A percentile compares a stretch with the other conserved stretches of the same genome.
Evolutionary conservation across 2,329 filamentous ascomycete species (phyloP).

Genomic region (Lomentospora prolificans): DNA sequence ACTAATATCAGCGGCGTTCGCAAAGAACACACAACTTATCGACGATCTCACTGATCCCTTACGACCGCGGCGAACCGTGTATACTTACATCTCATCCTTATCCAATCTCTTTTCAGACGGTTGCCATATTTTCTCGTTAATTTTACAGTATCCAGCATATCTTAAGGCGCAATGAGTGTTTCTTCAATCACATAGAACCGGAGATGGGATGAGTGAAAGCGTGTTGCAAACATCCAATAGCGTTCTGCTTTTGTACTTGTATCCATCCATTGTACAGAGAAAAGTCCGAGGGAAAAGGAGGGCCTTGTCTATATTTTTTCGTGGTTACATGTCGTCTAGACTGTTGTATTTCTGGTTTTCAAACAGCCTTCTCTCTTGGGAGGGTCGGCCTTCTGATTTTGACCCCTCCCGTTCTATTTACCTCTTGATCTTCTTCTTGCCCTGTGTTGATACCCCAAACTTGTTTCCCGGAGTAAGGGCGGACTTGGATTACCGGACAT

Average conservation of each 20-base stretch:
- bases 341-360: not conserved
- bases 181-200: constrained; percentile 1
- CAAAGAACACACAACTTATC: too few relatives aligned
- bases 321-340: not conserved
- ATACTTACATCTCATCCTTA: not conserved
- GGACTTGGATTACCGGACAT: not conserved
- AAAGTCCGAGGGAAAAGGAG: not conserved
- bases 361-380: not conserved
- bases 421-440: not conserved
- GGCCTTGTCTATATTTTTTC: not conserved
- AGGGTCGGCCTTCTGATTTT: too few relatives aligned
- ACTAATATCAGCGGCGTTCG: too few relatives aligned
- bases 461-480: not conserved
- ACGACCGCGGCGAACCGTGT: too few relatives aligned
- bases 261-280: not conserved
- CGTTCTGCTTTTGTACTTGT: constrained; percentile 2
- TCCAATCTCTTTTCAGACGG: not conserved
- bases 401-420: not conserved
- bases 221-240: not conserved
- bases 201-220: not conserved
- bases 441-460: not conserved
- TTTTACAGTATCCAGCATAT: not conserved
- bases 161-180: not conserved
- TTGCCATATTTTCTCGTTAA: not conserved
- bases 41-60: too few relatives aligned